phyloP scores from a whole-genome alignment of 495 filamentous ascomycete genomes.

The Cenococcum geophilum region DNA sequence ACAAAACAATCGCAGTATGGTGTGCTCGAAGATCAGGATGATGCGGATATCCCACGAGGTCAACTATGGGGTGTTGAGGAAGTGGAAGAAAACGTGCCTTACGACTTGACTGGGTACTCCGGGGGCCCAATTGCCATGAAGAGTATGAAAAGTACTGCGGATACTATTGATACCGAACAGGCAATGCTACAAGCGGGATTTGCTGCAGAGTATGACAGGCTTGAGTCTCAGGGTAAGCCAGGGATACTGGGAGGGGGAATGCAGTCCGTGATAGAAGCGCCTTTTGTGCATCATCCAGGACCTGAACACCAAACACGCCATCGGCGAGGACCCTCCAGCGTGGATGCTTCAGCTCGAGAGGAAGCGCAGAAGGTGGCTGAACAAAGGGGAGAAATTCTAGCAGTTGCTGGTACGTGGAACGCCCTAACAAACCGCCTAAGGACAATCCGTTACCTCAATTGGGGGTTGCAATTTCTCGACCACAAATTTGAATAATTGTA shows the following conservation, averaged over 20 bases:
- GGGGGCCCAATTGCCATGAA: constrained; percentile 21
- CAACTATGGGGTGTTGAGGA: constrained; percentile 23
- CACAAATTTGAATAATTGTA: background rate
- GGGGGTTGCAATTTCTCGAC: background rate
- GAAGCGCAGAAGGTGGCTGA: constrained; percentile 25
- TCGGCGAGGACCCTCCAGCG: constrained; percentile 12
- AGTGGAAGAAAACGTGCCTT: constrained; percentile 21
- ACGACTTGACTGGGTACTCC: constrained; percentile 29
- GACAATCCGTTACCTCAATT: background rate
- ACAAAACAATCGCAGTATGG: constrained; percentile 17
- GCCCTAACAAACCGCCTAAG: background rate
- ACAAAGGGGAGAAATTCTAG: constrained; percentile 26
- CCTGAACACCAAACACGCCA: background rate
- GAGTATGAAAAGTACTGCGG: constrained; percentile 14
- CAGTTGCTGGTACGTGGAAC: constrained; percentile 12
- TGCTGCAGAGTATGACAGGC: constrained; percentile 28
- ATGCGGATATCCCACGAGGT: constrained; percentile 1
- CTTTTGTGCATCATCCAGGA: constrained; percentile 18
- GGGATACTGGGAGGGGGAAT: constrained; percentile 24
- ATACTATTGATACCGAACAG: constrained; percentile 16
- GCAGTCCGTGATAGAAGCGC: constrained; percentile 20
- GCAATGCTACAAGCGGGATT: constrained; percentile 21
- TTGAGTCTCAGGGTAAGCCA: constrained; percentile 19
- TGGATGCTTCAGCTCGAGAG: constrained; percentile 8
- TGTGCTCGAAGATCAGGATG: constrained; percentile 23